These are phyloP conservation scores for Quercus tomentella DNA, from an alignment of 331 rosid species.

Conservation along the genomic window DNA sequence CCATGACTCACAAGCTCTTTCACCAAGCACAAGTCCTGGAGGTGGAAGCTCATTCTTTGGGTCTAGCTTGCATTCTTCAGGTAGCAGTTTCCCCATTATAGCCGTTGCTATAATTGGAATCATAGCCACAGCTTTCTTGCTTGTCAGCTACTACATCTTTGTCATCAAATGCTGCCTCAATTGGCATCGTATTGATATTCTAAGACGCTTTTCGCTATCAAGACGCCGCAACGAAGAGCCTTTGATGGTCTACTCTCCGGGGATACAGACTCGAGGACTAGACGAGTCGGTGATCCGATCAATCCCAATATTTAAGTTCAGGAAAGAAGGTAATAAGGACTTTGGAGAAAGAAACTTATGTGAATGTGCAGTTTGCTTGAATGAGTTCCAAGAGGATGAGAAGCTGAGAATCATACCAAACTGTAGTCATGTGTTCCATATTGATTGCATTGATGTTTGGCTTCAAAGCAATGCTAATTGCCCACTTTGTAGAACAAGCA, in stretches of 20 bases:
- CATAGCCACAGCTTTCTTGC: slow-evolving; percentile 84
- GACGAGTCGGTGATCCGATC: slow-evolving; percentile 73
- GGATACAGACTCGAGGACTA: slow-evolving; percentile 42
- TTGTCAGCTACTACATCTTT: slow-evolving; percentile 84
- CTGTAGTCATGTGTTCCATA: slow-evolving; percentile 78
- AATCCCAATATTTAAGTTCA: slow-evolving; percentile 68
- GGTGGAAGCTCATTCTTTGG: slow-evolving; percentile 38
- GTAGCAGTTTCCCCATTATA: slow-evolving; percentile 74
- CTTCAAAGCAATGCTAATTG: slow-evolving; percentile 83
- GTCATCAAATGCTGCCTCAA: slow-evolving; percentile 95
- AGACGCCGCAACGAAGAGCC: slow-evolving; percentile 36
- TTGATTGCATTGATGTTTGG: slow-evolving; percentile 95
- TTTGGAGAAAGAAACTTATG: slow-evolving; percentile 20
- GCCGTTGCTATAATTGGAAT: slow-evolving; percentile 89
- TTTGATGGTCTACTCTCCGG: slow-evolving; percentile 27
- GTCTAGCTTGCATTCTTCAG: slow-evolving; percentile 39
- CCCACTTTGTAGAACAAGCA: slow-evolving; percentile 80
- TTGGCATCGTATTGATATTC: slow-evolving; percentile 86
- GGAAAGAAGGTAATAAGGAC: slow-evolving; percentile 22
- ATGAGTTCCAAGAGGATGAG: slow-evolving; percentile 70
- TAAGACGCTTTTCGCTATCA: slow-evolving; percentile 61
- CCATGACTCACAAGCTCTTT: slow-evolving; percentile 36
- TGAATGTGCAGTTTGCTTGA: slow-evolving; percentile 88
- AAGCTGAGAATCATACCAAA: slow-evolving; percentile 72
- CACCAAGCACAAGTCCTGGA: slow-evolving; percentile 48